phyloP scores from a whole-genome alignment of 1,139 yeast species.

The Waltiozyma sp. region DNA sequence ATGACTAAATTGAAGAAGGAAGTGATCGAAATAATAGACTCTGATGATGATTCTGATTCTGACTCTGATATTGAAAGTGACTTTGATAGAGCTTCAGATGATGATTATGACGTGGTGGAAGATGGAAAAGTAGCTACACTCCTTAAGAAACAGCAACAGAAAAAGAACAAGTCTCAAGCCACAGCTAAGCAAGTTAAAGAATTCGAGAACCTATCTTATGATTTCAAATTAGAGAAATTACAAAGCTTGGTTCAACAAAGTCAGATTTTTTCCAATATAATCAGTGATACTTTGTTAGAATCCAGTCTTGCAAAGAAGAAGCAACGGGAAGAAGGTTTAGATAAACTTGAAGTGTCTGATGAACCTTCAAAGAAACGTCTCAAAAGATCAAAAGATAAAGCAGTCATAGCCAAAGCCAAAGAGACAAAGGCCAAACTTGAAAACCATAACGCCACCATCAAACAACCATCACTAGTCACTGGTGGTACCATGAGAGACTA shows the following conservation, averaged over 20 bases:
- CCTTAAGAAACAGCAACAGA: conserved; percentile 8
- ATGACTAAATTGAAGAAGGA: neutral
- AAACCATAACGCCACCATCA: conserved; percentile 13
- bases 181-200: conserved; percentile 24
- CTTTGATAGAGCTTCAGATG: neutral
- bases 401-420: conserved; percentile 8
- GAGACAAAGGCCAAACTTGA: conserved; percentile 13
- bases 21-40: neutral
- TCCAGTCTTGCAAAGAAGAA: conserved; percentile 24
- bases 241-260: conserved; percentile 71
- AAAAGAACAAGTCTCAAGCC: neutral
- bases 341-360: conserved; percentile 12
- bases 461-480: conserved; percentile 56
- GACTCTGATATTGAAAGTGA: neutral
- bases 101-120: conserved; percentile 12
- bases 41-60: neutral
- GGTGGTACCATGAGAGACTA: conserved; percentile 71
- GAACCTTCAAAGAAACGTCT: neutral
- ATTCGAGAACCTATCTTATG: conserved; percentile 31
- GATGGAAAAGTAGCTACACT: conserved; percentile 16
- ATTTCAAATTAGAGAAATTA: conserved; percentile 46
- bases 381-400: neutral
- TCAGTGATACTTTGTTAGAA: conserved; percentile 62
- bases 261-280: conserved; percentile 72
- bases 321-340: conserved; percentile 19